Percentiles rank a stretch among this genome's conserved stretches.
These are phyloP conservation scores for Talaromyces proteolyticus DNA, from an alignment of 495 filamentous ascomycete species.

Conservation along the genomic window DNA sequence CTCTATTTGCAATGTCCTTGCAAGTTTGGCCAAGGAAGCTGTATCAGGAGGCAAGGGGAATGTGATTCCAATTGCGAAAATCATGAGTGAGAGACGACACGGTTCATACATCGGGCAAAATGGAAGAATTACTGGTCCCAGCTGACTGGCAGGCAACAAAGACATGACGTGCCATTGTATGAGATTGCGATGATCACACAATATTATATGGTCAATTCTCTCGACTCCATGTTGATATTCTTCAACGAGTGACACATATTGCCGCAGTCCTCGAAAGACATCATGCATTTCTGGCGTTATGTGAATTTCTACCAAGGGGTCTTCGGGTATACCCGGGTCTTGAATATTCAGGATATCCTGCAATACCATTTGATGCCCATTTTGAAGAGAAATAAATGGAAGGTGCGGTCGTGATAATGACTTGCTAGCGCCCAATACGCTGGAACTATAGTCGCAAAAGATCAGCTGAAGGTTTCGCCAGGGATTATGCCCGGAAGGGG, in stretches of 20 bases:
- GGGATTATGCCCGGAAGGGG: neutral
- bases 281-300: conserved; percentile 25
- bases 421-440: conserved; percentile 24
- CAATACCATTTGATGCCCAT: too few species aligned
- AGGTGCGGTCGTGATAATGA: conserved; percentile 23
- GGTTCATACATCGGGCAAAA: conserved; percentile 27
- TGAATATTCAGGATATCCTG: conserved; percentile 16
- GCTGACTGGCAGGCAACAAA: conserved; percentile 20
- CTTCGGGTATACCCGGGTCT: conserved; percentile 26
- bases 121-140: conserved; percentile 11
- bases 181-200: conserved; percentile 33
- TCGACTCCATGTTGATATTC: conserved; percentile 10
- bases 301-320: conserved; percentile 19
- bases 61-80: conserved; percentile 31
- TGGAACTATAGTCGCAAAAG: conserved; percentile 27
- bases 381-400: conserved; percentile 24
- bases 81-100: conserved; percentile 23
- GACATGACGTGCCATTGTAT: conserved; percentile 23
- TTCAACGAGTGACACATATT: conserved; percentile 26
- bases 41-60: conserved; percentile 34
- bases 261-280: conserved; percentile 20
- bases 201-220: conserved; percentile 8
- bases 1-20: conserved; percentile 13
- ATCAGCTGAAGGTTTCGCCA: neutral
- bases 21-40: conserved; percentile 20